Evolutionary conservation across 139 green algal species (phyloP).

Genomic region (Picochlorum costavermella): DNA sequence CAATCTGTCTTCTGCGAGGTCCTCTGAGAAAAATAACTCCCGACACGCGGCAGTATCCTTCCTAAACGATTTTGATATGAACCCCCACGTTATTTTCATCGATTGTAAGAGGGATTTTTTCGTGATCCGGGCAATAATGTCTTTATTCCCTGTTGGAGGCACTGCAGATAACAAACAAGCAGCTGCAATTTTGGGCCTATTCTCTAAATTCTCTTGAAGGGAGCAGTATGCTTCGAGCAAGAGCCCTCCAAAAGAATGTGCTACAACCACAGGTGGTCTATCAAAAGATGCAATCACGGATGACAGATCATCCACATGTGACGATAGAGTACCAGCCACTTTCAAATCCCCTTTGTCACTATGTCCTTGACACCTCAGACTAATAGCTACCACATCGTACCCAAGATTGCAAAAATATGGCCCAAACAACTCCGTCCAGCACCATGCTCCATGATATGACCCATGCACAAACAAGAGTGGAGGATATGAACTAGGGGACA

Average conservation of each 20-base stretch:
- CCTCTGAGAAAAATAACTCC: constrained; percentile 60
- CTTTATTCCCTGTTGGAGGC: constrained; percentile 61
- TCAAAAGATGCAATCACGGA: constrained; percentile 36
- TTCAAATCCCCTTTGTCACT: constrained; percentile 22
- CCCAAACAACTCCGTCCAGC: constrained; percentile 76
- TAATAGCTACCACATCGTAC: constrained; percentile 61
- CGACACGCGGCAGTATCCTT: constrained; percentile 32
- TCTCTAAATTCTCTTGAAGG: background rate
- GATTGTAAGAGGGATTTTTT: constrained; percentile 29
- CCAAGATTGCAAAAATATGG: constrained; percentile 62
- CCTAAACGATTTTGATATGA: constrained; percentile 53
- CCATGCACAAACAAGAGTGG: constrained; percentile 85
- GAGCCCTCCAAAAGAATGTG: constrained; percentile 76
- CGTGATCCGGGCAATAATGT: constrained; percentile 23
- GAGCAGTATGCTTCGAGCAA: constrained; percentile 60
- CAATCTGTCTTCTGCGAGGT: constrained; percentile 48
- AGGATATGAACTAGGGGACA: constrained; percentile 9
- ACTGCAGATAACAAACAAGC: constrained; percentile 46
- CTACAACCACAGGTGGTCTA: constrained; percentile 57
- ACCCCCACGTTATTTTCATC: constrained; percentile 59
- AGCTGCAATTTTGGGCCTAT: constrained; percentile 30
- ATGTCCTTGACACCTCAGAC: constrained; percentile 55
- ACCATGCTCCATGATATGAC: constrained; percentile 84
- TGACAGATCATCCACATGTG: constrained; percentile 51
- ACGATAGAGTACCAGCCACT: constrained; percentile 39